Percentiles rank a stretch among this genome's conserved stretches.
phyloP scores from a whole-genome alignment of 2,329 filamentous ascomycete genomes.

The Capronia americana region DNA sequence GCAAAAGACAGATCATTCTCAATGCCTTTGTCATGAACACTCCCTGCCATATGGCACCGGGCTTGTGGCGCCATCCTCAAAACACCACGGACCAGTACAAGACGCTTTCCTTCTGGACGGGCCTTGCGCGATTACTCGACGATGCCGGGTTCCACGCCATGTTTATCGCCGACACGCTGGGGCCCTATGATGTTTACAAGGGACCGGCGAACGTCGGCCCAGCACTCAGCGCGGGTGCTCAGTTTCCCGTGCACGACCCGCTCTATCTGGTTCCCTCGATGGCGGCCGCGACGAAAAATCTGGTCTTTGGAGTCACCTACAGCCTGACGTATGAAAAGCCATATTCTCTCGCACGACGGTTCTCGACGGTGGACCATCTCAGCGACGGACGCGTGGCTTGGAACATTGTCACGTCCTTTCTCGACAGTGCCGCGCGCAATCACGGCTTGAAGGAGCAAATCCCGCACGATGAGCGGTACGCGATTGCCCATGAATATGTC shows the following conservation, averaged over 20 bases:
- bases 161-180: constrained; percentile 62
- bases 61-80: constrained; percentile 45
- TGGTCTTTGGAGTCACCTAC: constrained; percentile 69
- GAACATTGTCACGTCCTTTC: constrained; percentile 68
- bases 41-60: constrained; percentile 53
- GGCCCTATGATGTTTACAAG: constrained; percentile 48
- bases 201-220: constrained; percentile 49
- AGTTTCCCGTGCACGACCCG: constrained; percentile 62
- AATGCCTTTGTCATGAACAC: constrained; percentile 57
- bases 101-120: constrained; percentile 56
- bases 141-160: constrained; percentile 58
- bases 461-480: constrained; percentile 58
- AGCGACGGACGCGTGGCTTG: constrained; percentile 66
- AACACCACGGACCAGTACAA: constrained; percentile 50
- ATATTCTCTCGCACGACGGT: constrained; percentile 66
- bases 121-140: constrained; percentile 55
- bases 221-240: constrained; percentile 49
- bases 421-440: constrained; percentile 70
- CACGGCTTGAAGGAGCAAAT: constrained; percentile 64
- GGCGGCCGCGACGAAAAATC: constrained; percentile 53
- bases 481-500: constrained; percentile 56
- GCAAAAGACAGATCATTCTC: too few species aligned
- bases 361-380: constrained; percentile 67
- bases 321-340: constrained; percentile 72
- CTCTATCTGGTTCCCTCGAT: constrained; percentile 59